Evolutionary conservation across 306 rosid species (phyloP), one percentile per base, ranked within the genome.

Genomic region (Rubus idaeus): DNA sequence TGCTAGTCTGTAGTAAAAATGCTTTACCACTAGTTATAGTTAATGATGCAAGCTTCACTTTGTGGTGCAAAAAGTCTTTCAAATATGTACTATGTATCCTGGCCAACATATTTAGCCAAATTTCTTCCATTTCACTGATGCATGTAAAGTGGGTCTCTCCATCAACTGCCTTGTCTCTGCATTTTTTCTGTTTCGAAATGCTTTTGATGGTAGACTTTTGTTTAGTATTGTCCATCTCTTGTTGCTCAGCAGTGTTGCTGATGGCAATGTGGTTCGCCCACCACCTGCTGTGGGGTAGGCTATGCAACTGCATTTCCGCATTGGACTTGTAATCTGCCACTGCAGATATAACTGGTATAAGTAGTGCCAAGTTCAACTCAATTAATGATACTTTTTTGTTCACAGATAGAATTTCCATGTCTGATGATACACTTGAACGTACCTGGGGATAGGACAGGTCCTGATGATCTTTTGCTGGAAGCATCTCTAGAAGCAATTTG

Each of bases 51-150:
- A 61, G 42, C 42, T 61, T 61, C 67, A 61, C 67, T 61, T 61
- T 26, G 67, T 61, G 67, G 41, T 1, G 67, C 42, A 61, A 13
- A 61, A 61, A 61, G 67, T 61, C 67, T 26, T 61, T 61, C 67
- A 61, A 4, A 61, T 61, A 23, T 30, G 67, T 23, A 11, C 42
- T 2, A 3, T 12, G 67, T 14, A 61, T 20, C 4, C 67, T 61
- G 67, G 4, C 67, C 67, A 61, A 11, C 67, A 61, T 61, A 7
- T 30, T 61, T 5, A 5, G 41, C 67, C 67, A 61, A 61, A 61
- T 61, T 61, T 61, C 67, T 26, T 61, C 42, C 67, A 61, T 61
- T 35, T 61, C 67, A 30, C 67, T 61, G 18, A 30, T 61, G 67
- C 42, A 61, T 23, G 67, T 30, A 26, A 30, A 61, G 67, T 61